These are phyloP conservation scores for Metarhizium anisopliae DNA, from an alignment of 2,329 filamentous ascomycete species.

Conservation along the genomic window DNA sequence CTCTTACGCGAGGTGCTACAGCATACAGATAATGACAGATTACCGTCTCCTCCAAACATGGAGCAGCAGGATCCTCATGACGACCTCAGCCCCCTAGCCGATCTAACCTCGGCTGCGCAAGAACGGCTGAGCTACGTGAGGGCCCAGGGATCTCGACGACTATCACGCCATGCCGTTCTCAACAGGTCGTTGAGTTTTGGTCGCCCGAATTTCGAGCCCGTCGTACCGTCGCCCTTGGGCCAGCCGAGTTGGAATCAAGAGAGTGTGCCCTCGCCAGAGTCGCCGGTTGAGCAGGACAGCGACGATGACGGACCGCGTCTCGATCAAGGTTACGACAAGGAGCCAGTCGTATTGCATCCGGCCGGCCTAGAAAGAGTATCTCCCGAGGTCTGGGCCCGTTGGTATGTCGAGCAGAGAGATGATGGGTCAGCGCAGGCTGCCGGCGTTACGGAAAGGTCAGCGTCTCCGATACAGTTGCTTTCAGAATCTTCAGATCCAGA, in stretches of 20 bases:
- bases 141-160: not conserved
- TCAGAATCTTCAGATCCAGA: not conserved
- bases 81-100: not conserved
- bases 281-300: not conserved
- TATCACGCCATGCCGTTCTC: not conserved
- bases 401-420: not conserved
- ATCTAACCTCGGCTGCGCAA: not conserved
- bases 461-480: not conserved
- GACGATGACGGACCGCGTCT: not conserved
- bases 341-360: not conserved
- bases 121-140: not conserved
- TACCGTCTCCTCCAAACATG: not conserved
- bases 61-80: not conserved
- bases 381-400: not conserved
- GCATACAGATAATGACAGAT: not conserved
- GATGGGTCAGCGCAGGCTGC: not conserved
- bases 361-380: not conserved
- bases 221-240: not conserved
- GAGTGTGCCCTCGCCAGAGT: not conserved
- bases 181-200: not conserved
- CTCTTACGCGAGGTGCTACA: not conserved
- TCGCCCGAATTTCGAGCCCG: not conserved
- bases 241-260: not conserved
- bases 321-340: not conserved
- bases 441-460: not conserved